Conservation (phyloP, 257 asterid genomes). For the Primulina tabacum region DNA sequence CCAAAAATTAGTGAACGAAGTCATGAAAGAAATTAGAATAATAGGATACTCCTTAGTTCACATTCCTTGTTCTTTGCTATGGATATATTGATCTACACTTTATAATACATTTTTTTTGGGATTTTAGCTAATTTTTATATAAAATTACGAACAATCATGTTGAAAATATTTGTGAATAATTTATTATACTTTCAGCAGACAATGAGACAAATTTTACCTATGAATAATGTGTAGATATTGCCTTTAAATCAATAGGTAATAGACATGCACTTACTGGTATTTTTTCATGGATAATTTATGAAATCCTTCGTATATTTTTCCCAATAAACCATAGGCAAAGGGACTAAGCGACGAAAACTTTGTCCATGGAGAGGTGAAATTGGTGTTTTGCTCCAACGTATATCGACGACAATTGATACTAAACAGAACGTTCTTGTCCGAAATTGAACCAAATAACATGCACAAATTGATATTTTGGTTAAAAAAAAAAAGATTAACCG, state of each 20-base stretch:
- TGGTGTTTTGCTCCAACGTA: not conserved
- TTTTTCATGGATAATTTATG: conserved; percentile 8
- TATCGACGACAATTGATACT: not conserved
- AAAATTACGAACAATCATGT: too few relatives aligned
- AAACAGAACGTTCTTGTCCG: not conserved
- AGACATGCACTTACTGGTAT: conserved; percentile 14
- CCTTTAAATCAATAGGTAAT: conserved; percentile 13
- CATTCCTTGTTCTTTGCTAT: not conserved
- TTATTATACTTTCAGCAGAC: conserved; percentile 89
- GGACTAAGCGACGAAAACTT: conserved; percentile 14
- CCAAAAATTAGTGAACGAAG: not conserved
- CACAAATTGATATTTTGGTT: not conserved
- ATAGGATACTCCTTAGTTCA: not conserved
- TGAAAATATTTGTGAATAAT: conserved; percentile 13
- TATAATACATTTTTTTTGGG: too few relatives aligned
- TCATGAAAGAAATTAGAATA: not conserved
- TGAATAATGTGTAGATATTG: conserved; percentile 7
- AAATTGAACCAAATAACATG: not conserved
- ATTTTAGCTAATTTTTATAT: too few relatives aligned
- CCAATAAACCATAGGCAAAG: not conserved
- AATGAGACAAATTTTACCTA: conserved; percentile 24
- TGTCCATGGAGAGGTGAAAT: not conserved
- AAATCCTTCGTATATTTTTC: not conserved
- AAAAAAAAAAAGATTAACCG: not conserved
- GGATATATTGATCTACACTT: not conserved